Percentiles rank a stretch among this genome's conserved stretches.
phyloP scores from a whole-genome alignment of 495 filamentous ascomycete genomes.

The Xylaria intraflava region DNA sequence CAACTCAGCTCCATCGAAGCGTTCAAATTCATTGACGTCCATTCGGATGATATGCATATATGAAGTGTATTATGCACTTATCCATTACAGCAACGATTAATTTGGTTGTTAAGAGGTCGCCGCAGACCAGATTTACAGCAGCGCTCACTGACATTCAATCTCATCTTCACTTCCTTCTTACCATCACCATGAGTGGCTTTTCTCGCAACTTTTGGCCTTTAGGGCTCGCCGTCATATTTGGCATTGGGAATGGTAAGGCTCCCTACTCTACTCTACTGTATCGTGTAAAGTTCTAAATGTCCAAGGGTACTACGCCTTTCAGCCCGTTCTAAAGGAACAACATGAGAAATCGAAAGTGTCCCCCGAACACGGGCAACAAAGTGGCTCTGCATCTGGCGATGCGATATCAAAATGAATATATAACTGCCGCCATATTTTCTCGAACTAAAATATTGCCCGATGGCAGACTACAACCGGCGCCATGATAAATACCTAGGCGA shows the following conservation, averaged over 20 bases:
- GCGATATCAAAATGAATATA: slow-evolving; percentile 3
- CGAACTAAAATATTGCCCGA: background rate
- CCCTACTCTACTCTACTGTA: background rate
- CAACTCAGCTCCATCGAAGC: no score
- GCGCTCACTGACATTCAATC: background rate
- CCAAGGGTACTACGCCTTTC: slow-evolving; percentile 40
- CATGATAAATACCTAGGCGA: no score
- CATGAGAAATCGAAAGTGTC: slow-evolving; percentile 21
- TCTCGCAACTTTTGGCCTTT: slow-evolving; percentile 17
- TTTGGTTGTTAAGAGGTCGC: no score
- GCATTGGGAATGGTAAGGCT: slow-evolving; percentile 29
- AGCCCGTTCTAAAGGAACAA: slow-evolving; percentile 32
- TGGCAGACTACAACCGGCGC: background rate
- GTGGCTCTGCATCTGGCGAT: slow-evolving; percentile 1
- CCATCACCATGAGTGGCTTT: slow-evolving; percentile 21
- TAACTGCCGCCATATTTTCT: background rate
- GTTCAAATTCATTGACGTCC: no score
- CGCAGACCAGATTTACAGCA: background rate
- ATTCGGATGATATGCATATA: no score
- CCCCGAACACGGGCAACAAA: background rate
- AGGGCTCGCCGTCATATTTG: slow-evolving; percentile 22
- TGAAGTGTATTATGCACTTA: no score
- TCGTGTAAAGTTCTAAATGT: slow-evolving; percentile 15
- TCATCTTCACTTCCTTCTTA: background rate
- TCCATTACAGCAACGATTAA: no score